These are phyloP conservation scores for Sarocladium kiliense DNA, from an alignment of 2,329 filamentous ascomycete genomes.

Conservation along the genomic window DNA sequence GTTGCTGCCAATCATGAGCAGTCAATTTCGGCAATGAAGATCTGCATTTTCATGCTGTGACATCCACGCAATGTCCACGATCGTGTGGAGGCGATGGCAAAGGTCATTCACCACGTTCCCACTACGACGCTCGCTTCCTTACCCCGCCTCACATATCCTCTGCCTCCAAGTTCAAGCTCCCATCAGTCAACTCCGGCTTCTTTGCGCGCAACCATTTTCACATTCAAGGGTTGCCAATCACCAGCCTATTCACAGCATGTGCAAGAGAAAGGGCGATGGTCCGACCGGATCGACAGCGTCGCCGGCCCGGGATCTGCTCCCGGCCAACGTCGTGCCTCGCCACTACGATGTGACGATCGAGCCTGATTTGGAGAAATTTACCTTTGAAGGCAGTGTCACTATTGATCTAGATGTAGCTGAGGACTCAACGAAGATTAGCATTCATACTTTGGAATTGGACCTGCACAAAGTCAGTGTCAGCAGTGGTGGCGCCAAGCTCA, in stretches of 20 bases:
- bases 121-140: background rate
- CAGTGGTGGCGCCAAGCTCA: slow-evolving; percentile 44
- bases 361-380: slow-evolving; percentile 83
- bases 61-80: background rate
- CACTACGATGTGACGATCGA: slow-evolving; percentile 92
- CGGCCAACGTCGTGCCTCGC: slow-evolving; percentile 82
- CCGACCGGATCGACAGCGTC: background rate
- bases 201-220: background rate
- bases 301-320: slow-evolving; percentile 68
- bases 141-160: background rate
- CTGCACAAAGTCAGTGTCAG: slow-evolving; percentile 48
- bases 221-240: background rate
- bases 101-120: background rate
- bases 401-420: slow-evolving; percentile 86
- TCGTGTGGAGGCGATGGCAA: background rate
- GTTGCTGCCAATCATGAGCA: too few species aligned
- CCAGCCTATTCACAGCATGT: background rate
- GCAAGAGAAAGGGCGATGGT: background rate
- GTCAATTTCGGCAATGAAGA: too few species aligned
- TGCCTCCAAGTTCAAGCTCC: background rate
- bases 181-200: background rate
- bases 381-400: slow-evolving; percentile 75
- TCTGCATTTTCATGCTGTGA: background rate
- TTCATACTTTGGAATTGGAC: slow-evolving; percentile 84
- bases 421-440: slow-evolving; percentile 76